A percentile compares a stretch with the other conserved stretches of the same genome.
These are phyloP conservation scores for Neocatenulostroma microsporum DNA, from an alignment of 2,329 filamentous ascomycete species.

Conservation along the genomic window DNA sequence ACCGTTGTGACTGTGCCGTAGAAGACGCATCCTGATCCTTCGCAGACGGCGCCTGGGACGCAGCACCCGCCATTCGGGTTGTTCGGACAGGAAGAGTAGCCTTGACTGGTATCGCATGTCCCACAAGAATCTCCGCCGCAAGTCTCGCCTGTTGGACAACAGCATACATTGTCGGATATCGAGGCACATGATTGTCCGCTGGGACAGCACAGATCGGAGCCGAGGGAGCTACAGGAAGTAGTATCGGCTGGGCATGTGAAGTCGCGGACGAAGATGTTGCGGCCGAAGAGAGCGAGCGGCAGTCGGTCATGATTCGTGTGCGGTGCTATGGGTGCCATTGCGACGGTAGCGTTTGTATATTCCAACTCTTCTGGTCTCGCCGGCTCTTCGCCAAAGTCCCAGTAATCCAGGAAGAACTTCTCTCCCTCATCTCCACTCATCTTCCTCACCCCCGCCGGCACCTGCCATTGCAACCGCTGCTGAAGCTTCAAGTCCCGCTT, in stretches of 20 bases:
- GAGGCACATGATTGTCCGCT: constrained; percentile 58
- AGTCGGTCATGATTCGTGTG: constrained; percentile 33
- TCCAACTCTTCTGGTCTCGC: not conserved
- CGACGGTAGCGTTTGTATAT: constrained; percentile 28
- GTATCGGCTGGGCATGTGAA: constrained; percentile 62
- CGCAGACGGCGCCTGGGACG: constrained; percentile 61
- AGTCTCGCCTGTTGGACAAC: constrained; percentile 58
- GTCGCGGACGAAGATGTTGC: constrained; percentile 44
- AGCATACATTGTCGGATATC: constrained; percentile 59
- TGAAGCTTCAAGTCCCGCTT: constrained; percentile 36
- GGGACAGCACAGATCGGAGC: constrained; percentile 65
- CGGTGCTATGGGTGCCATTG: constrained; percentile 41
- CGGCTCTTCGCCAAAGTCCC: constrained; percentile 35
- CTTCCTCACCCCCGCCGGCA: constrained; percentile 60
- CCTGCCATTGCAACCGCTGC: constrained; percentile 33
- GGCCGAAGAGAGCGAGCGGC: constrained; percentile 17
- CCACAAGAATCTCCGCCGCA: constrained; percentile 60
- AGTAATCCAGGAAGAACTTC: constrained; percentile 66
- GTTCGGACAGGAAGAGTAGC: constrained; percentile 57
- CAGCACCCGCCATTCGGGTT: constrained; percentile 67
- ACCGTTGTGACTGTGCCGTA: constrained; percentile 22
- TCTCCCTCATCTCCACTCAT: constrained; percentile 63
- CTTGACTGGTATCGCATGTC: constrained; percentile 49
- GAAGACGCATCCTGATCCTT: constrained; percentile 60
- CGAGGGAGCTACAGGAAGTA: constrained; percentile 54